These are phyloP conservation scores for Magnaporthales sp. DNA, from an alignment of 2,329 filamentous ascomycete genomes.

Conservation along the genomic window DNA sequence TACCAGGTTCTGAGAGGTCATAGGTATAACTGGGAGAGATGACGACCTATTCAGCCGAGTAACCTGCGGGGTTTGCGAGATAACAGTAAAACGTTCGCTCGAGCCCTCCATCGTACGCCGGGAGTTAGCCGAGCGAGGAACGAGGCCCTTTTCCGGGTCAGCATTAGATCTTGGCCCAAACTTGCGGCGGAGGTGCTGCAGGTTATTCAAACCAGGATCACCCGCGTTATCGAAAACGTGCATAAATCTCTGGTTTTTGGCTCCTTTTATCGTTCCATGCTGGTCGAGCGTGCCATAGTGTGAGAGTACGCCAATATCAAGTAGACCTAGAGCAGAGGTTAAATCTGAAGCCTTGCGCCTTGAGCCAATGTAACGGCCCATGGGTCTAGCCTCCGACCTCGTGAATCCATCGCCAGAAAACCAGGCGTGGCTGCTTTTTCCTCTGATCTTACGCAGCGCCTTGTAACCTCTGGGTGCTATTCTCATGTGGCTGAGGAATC, in stretches of 20 bases:
- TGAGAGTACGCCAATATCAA: neutral
- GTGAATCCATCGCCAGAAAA: constrained; percentile 4
- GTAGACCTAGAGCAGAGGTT: neutral
- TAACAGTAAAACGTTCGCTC: neutral
- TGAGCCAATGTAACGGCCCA: neutral
- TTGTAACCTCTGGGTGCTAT: neutral
- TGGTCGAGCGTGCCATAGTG: neutral
- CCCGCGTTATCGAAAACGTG: neutral
- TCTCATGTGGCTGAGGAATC: neutral
- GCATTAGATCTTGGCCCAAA: neutral
- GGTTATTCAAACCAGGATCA: neutral
- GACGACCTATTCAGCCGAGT: neutral
- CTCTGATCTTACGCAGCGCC: neutral
- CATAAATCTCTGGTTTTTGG: neutral
- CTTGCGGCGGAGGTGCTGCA: neutral
- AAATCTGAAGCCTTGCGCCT: constrained; percentile 5
- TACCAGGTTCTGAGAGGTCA: neutral
- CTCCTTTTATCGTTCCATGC: neutral
- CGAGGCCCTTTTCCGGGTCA: neutral
- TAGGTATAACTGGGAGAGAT: neutral
- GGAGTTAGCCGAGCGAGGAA: neutral
- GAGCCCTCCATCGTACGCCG: too few relatives aligned
- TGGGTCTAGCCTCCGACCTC: neutral
- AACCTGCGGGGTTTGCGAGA: neutral
- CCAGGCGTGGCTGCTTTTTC: neutral